phyloP scores from a whole-genome alignment of 164 flowering plant species.

The Dillenia turbinata region DNA sequence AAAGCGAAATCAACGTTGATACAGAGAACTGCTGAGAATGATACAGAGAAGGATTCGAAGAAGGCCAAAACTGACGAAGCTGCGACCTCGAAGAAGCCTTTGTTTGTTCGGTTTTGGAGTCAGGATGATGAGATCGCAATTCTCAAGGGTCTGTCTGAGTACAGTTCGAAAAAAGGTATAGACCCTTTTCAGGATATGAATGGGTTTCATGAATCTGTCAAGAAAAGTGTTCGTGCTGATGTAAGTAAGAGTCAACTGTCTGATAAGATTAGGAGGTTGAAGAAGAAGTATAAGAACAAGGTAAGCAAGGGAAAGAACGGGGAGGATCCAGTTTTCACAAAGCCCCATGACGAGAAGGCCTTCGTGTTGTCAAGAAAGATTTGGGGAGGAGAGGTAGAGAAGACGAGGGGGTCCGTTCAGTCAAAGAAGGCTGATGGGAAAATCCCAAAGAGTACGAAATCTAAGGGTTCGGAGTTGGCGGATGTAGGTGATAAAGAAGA shows the following conservation, averaged over 20 bases:
- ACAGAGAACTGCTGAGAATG: too few relatives aligned
- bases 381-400: background rate
- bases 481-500: too few relatives aligned
- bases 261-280: background rate
- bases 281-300: slow-evolving; percentile 1
- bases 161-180: background rate
- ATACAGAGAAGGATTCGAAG: too few relatives aligned
- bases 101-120: background rate
- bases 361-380: background rate
- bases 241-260: background rate
- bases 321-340: background rate
- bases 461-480: too few relatives aligned
- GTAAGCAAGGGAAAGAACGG: background rate
- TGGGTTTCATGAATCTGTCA: background rate
- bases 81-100: background rate
- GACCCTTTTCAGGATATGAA: background rate
- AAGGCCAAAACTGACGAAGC: too few relatives aligned
- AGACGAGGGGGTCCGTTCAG: too few relatives aligned
- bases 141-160: slow-evolving; percentile 1
- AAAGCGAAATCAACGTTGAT: too few relatives aligned
- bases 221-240: background rate
- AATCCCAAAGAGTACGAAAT: too few relatives aligned
- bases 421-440: too few relatives aligned
- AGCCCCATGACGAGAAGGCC: background rate
- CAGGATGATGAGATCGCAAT: slow-evolving; percentile 3